Percentiles rank a stretch among this genome's conserved stretches.
Conservation (phyloP, 441 rosid genomes). For the Manihot esculenta region DNA sequence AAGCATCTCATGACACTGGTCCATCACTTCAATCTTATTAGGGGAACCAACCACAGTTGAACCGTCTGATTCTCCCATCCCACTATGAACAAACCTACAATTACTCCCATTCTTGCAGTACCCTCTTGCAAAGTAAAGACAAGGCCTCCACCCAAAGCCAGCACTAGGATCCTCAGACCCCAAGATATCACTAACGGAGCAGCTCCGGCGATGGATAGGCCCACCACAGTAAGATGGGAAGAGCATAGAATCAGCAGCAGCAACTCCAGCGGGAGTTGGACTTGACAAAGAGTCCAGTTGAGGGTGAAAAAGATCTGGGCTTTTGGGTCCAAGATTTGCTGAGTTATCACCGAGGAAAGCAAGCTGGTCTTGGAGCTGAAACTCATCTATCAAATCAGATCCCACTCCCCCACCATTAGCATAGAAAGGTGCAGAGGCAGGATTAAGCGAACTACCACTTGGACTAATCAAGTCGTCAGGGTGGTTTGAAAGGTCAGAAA, state of each 20-base stretch:
- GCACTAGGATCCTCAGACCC: conserved; percentile 61
- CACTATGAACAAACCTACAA: conserved; percentile 75
- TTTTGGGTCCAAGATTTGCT: conserved; percentile 32
- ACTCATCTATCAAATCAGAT: conserved; percentile 48
- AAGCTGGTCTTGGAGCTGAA: conserved; percentile 59
- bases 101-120: conserved; percentile 75
- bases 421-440: conserved; percentile 62
- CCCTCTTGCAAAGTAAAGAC: conserved; percentile 83
- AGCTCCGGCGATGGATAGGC: conserved; percentile 58
- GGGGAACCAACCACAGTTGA: conserved; percentile 51
- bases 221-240: conserved; percentile 45
- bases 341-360: conserved; percentile 52
- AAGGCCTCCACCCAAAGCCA: conserved; percentile 81
- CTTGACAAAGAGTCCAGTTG: conserved; percentile 36
- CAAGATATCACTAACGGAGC: conserved; percentile 61
- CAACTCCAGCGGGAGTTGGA: conserved; percentile 28
- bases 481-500: conserved; percentile 42
- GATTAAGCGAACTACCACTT: conserved; percentile 45
- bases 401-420: conserved; percentile 49
- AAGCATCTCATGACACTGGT: conserved; percentile 57
- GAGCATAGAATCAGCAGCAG: conserved; percentile 30
- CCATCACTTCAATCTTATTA: conserved; percentile 54
- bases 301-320: conserved; percentile 41
- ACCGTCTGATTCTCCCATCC: conserved; percentile 38
- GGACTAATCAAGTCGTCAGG: conserved; percentile 53